Conservation (phyloP, 2,329 filamentous ascomycete genomes). For the Botrytis porri region DNA sequence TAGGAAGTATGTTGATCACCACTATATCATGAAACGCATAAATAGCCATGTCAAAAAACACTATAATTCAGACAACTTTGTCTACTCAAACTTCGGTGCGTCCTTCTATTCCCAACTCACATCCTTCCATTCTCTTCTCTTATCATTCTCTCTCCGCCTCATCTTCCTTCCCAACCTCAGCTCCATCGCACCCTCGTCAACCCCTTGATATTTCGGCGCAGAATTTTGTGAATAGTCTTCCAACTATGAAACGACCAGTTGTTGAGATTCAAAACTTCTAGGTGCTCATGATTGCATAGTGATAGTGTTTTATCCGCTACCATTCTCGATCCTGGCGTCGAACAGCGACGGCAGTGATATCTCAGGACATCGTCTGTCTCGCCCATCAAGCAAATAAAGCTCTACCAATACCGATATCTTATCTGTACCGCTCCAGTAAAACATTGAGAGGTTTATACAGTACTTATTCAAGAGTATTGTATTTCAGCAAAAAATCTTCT, state of each 20-base stretch:
- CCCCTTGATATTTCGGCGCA: too few species aligned
- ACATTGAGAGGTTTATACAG: not conserved
- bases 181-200: not conserved
- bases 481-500: not conserved
- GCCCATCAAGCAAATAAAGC: too few species aligned
- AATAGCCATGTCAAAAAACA: not conserved
- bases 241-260: too few species aligned
- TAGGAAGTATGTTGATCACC: not conserved
- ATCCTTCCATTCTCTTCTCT: not conserved
- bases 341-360: too few species aligned
- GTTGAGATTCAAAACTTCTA: too few species aligned
- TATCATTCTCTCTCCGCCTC: not conserved
- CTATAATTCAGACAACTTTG: slow-evolving; percentile 4
- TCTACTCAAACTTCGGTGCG: slow-evolving; percentile 2
- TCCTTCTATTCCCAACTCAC: not conserved
- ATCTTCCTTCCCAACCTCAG: not conserved
- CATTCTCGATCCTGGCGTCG: too few species aligned
- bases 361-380: too few species aligned
- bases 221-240: too few species aligned
- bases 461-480: too few species aligned
- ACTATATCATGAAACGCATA: not conserved
- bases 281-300: too few species aligned
- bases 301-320: too few species aligned
- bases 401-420: not conserved
- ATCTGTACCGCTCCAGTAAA: not conserved